These are phyloP conservation scores for Rosa chinensis DNA, from an alignment of 306 rosid species.

Conservation along the genomic window DNA sequence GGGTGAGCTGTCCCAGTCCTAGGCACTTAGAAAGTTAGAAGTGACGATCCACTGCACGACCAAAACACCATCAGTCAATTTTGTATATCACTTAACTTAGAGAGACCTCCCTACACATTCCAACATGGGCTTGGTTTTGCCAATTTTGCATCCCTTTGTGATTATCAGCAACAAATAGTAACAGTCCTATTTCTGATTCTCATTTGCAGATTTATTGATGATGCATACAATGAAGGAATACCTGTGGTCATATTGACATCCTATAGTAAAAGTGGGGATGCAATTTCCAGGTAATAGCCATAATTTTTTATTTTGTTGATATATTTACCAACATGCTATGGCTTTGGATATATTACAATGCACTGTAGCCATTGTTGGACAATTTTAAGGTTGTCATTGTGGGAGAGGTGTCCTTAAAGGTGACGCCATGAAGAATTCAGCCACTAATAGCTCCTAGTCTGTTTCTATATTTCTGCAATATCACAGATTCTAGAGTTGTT, in stretches of 20 bases:
- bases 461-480: neutral
- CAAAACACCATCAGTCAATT: neutral
- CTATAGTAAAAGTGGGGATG: constrained; percentile 67
- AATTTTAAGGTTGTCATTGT: neutral
- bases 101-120: neutral
- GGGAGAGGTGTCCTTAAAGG: neutral
- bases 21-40: neutral
- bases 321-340: neutral
- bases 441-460: neutral
- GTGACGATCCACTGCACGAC: neutral
- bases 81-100: neutral
- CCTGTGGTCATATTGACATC: constrained; percentile 74
- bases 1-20: neutral
- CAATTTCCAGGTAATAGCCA: constrained; percentile 53
- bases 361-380: neutral
- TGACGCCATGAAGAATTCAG: neutral
- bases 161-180: neutral
- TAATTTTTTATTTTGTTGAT: neutral
- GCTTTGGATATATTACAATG: neutral
- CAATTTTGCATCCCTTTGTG: neutral
- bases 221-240: constrained; percentile 63
- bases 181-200: constrained; percentile 21
- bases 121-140: neutral
- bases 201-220: constrained; percentile 76
- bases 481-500: neutral